phyloP scores from a whole-genome alignment of 2,329 filamentous ascomycete genomes.

The Whalleya microplaca region DNA sequence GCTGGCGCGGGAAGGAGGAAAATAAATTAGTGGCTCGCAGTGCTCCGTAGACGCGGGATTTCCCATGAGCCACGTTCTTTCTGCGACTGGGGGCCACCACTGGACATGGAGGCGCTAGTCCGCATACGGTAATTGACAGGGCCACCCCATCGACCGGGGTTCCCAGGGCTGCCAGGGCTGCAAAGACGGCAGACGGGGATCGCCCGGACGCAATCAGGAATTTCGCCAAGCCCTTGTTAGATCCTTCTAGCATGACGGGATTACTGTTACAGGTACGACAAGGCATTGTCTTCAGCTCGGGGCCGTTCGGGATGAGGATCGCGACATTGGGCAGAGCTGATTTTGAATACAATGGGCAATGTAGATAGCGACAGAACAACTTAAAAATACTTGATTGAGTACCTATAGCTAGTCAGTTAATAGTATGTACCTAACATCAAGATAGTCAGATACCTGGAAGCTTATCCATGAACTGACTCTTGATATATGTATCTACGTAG shows the following conservation, averaged over 20 bases:
- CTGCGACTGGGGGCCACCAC: constrained; percentile 19
- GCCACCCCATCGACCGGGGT: neutral
- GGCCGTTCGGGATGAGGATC: neutral
- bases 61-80: too few species aligned
- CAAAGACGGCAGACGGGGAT: neutral
- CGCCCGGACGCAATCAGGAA: neutral
- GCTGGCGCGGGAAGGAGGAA: constrained; percentile 5
- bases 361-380: neutral
- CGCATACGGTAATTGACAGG: constrained; percentile 11
- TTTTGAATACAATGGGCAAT: neutral
- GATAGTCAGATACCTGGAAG: too few species aligned
- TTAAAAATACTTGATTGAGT: too few species aligned
- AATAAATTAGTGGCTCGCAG: constrained; percentile 26
- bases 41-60: constrained; percentile 24
- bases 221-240: constrained; percentile 1
- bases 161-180: neutral
- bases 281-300: neutral
- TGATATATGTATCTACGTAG: too few species aligned
- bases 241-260: neutral
- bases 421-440: too few species aligned
- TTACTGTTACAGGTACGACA: neutral
- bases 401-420: too few species aligned
- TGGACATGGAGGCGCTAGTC: constrained; percentile 13
- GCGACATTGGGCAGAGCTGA: neutral
- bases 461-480: too few species aligned